phyloP scores from a whole-genome alignment of 2,329 filamentous ascomycete genomes.

The Xylariaceae sp. region DNA sequence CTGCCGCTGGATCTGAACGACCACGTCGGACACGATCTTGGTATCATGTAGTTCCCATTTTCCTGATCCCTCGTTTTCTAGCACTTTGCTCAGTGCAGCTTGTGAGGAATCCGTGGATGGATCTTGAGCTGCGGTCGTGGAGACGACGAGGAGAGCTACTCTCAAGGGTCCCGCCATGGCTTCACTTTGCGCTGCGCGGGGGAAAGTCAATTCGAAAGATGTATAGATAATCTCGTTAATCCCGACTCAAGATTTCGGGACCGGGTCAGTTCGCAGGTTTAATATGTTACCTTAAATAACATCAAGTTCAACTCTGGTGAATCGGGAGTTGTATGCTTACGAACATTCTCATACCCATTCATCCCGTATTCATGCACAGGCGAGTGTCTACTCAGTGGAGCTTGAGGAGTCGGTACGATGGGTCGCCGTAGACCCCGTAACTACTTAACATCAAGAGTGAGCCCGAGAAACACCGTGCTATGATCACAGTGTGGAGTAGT shows the following conservation, averaged over 20 bases:
- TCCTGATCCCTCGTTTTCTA: slow-evolving; percentile 58
- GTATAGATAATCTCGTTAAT: not conserved
- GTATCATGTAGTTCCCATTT: slow-evolving; percentile 66
- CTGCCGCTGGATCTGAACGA: slow-evolving; percentile 66
- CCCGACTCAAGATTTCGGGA: slow-evolving; percentile 10
- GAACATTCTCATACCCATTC: too few species aligned
- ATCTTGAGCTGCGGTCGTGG: slow-evolving; percentile 80
- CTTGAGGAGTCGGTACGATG: too few species aligned
- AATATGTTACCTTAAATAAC: too few species aligned
- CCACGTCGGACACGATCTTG: slow-evolving; percentile 74
- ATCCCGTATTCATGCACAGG: too few species aligned
- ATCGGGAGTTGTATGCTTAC: too few species aligned
- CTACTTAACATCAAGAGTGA: too few species aligned
- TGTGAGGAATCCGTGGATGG: slow-evolving; percentile 72
- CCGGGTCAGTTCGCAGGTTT: too few species aligned
- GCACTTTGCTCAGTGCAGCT: slow-evolving; percentile 59
- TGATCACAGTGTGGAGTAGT: not conserved
- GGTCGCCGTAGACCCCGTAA: too few species aligned
- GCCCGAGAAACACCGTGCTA: not conserved
- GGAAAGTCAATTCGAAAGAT: not conserved
- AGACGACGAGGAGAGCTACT: slow-evolving; percentile 78
- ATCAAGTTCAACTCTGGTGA: too few species aligned
- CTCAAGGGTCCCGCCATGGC: slow-evolving; percentile 43
- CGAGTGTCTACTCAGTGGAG: too few species aligned
- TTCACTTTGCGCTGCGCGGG: slow-evolving; percentile 30